Evolutionary conservation across 2,329 filamentous ascomycete species (phyloP).

Genomic region (Botrytis galanthina): DNA sequence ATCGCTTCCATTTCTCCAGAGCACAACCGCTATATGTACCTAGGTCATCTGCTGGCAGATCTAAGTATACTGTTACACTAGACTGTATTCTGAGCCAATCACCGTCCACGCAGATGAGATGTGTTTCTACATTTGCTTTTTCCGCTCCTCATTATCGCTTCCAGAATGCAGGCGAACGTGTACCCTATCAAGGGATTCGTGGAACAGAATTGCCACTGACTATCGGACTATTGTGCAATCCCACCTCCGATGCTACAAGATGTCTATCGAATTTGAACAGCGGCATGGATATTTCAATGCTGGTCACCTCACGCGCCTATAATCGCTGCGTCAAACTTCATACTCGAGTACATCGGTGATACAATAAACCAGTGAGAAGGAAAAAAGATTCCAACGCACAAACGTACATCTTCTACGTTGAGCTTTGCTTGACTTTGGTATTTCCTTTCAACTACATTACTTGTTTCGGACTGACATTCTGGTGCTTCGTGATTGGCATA

Average conservation of each 20-base stretch:
- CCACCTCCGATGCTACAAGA: not conserved
- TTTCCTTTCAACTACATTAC: not conserved
- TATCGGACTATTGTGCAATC: not conserved
- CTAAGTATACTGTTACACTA: not conserved
- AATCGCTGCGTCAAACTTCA: not conserved
- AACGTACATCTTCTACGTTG: not conserved
- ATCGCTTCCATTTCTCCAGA: not conserved
- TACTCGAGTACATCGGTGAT: not conserved
- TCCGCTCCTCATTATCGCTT: conserved; percentile 1
- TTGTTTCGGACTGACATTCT: not conserved
- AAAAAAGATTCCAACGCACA: not conserved
- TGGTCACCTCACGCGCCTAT: not conserved
- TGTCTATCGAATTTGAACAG: not conserved
- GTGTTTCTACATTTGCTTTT: not conserved
- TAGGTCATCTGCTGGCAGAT: conserved; percentile 15
- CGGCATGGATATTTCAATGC: not conserved
- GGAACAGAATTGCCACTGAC: not conserved
- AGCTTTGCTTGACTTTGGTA: not conserved
- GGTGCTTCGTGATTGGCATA: not conserved
- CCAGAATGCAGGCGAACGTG: conserved; percentile 9
- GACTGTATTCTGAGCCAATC: not conserved
- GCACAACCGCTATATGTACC: not conserved
- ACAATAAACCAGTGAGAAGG: not conserved
- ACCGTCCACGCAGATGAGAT: not conserved
- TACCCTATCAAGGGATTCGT: conserved; percentile 6